phyloP scores from a whole-genome alignment of 176 grass and related monocot species.

The Phyllostachys edulis region DNA sequence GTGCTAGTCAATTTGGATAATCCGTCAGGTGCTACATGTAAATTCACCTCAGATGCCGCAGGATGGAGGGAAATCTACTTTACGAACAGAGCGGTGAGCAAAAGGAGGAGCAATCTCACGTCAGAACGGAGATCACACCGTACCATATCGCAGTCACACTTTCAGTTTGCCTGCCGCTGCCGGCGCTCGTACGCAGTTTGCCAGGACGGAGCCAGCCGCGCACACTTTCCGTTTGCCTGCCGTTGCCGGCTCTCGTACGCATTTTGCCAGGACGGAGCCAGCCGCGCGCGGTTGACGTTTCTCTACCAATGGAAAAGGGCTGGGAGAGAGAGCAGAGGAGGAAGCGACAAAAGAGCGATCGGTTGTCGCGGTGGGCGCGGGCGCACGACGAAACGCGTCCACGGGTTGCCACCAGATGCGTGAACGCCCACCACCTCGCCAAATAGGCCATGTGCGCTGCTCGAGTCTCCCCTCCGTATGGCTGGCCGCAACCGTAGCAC shows the following conservation, averaged over 20 bases:
- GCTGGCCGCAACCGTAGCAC: background rate
- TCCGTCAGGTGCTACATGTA: background rate
- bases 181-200: background rate
- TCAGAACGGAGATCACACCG: background rate
- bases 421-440: background rate
- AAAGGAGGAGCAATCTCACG: background rate
- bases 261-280: background rate
- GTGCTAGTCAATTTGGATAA: background rate
- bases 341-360: background rate
- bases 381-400: background rate
- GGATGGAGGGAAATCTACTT: background rate
- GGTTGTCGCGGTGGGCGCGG: background rate
- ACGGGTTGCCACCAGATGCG: background rate
- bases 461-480: background rate
- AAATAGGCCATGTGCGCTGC: background rate
- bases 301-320: background rate
- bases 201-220: background rate
- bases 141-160: background rate
- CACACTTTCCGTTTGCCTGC: background rate
- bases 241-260: background rate
- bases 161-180: background rate
- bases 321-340: background rate
- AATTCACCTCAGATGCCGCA: background rate
- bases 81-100: background rate
- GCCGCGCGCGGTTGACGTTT: background rate